phyloP scores from a whole-genome alignment of 225 moss, liverwort and hornwort genomes.

The Pseudoscleropodium purum region DNA sequence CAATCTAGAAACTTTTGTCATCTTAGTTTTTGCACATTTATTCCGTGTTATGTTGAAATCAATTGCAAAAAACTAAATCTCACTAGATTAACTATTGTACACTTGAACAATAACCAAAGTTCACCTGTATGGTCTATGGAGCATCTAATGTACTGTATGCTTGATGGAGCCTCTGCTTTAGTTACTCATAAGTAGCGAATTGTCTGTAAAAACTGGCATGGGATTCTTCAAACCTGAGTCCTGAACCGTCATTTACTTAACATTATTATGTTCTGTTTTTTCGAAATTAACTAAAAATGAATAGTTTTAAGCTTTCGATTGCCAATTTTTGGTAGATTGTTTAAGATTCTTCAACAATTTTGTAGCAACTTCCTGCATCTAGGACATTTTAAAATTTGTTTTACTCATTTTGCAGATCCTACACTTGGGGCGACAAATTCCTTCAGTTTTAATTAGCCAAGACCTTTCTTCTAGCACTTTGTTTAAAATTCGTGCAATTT shows the following conservation, averaged over 20 bases:
- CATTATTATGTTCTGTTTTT: not conserved
- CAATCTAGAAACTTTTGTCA: not conserved
- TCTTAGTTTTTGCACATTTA: not conserved
- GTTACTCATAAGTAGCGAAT: not conserved
- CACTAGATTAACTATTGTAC: not conserved
- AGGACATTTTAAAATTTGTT: not conserved
- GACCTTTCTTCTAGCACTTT: not conserved
- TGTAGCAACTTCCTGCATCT: not conserved
- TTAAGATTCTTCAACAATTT: not conserved
- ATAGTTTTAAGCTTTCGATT: not conserved
- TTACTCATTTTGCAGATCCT: not conserved
- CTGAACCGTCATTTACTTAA: not conserved
- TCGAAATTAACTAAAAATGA: not conserved
- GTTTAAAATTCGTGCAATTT: not conserved
- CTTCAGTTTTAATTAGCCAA: not conserved
- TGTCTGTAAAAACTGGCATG: not conserved
- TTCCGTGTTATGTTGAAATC: not conserved
- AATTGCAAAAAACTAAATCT: not conserved
- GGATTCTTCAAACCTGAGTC: not conserved
- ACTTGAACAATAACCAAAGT: not conserved
- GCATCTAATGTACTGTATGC: not conserved
- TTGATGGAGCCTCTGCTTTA: not conserved
- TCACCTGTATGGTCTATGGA: not conserved
- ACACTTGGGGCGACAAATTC: not conserved
- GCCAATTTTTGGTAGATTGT: not conserved